Evolutionary conservation across 768 basidiomycete species (phyloP).

Genomic region (Pleurotus giganteus): DNA sequence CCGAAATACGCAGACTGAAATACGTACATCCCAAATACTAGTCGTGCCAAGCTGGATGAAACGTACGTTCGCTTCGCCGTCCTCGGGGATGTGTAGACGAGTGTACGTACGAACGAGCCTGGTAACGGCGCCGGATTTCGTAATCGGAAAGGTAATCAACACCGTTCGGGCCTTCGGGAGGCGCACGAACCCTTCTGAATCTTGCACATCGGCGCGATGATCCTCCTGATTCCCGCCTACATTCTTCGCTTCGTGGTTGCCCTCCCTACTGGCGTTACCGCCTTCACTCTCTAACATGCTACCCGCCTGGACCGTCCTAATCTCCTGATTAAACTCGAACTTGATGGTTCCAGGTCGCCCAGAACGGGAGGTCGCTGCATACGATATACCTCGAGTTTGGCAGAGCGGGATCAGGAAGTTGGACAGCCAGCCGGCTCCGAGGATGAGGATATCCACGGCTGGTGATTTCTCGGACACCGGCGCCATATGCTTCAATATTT

Average conservation of each 20-base stretch:
- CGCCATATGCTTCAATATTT: background rate
- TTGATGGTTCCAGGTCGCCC: slow-evolving; percentile 47
- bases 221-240: background rate
- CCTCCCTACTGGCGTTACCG: background rate
- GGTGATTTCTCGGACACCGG: slow-evolving; percentile 2
- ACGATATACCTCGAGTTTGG: slow-evolving; percentile 32
- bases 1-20: background rate
- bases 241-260: background rate
- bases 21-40: slow-evolving; percentile 59
- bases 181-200: slow-evolving; percentile 37
- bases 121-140: slow-evolving; percentile 41
- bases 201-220: slow-evolving; percentile 20
- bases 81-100: slow-evolving; percentile 27
- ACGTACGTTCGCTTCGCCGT: slow-evolving; percentile 18
- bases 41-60: slow-evolving; percentile 65
- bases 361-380: slow-evolving; percentile 53
- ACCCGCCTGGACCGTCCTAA: background rate
- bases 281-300: background rate
- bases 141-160: slow-evolving; percentile 56
- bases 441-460: slow-evolving; percentile 52
- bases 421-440: slow-evolving; percentile 69
- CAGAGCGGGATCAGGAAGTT: slow-evolving; percentile 59
- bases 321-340: slow-evolving; percentile 54
- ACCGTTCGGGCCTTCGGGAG: slow-evolving; percentile 56
- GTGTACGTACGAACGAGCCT: slow-evolving; percentile 45